Base-by-base conservation (phyloP, 441 rosid species). In the Populus trichocarpa region DNA sequence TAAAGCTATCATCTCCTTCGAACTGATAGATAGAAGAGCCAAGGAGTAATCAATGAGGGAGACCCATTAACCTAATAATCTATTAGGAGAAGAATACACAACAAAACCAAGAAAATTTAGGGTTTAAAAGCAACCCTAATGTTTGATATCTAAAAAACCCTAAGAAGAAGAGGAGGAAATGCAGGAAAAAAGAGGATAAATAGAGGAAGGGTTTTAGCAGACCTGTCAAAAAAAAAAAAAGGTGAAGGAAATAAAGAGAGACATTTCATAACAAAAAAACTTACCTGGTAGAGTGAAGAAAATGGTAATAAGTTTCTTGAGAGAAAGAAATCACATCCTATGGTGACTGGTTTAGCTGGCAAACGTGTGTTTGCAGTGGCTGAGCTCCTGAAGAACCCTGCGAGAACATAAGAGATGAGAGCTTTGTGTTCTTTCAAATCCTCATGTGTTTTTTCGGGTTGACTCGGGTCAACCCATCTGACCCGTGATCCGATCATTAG, bases 281-380 rank as follows among this genome's bases (percentile, higher is more conserved):
- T 84, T 70, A 89, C 92, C 88, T 82, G 85, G 66, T 69, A 72
- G 63, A 28, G 22, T 46, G 71, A 73, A 16, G 79, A 75, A 13
- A 78, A 75, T 18, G 77, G 78, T 36, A 28, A 73, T 11, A 7
- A 69, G 82, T 69, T 22, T 82, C 84, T 64, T 78, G 83, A 81
- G 86, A 26, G 84, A 86, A 83, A 22, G 90, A 75, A 87, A 91
- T 89, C 87, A 89, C 97, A 92, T 95, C 99, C 99, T 98, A 93
- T 18, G 98, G 97, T 42, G 99, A 93, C 90, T 93, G 97, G 91
- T 93, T 95, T 20, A 95, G 90, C 82, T 83, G 89, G 85, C 98
- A 93, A 16, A 85, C 87, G 82, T 91, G 89, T 18, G 95, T 70
- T 73, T 86, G 86, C 32, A 73, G 79, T 28, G 74, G 71, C 71